Evolutionary conservation across 495 filamentous ascomycete genomes (phyloP), one percentile per base, ranked within the genome.

Genomic region (Penicillium tannophilum): DNA sequence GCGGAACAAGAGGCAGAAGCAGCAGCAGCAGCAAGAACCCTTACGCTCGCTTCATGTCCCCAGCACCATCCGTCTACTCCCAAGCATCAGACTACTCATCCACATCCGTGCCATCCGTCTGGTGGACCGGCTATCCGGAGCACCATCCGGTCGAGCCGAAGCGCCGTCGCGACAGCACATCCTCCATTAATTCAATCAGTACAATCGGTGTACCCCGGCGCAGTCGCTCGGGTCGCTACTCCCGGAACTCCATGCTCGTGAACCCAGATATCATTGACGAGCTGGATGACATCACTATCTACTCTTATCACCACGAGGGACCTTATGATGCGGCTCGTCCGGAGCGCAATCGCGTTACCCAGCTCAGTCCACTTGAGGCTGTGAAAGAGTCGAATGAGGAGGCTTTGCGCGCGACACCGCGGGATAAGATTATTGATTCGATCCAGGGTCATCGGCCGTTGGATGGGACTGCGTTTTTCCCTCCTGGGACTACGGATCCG

Each of bases 291-390:
- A 73, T 86, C 2, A 80, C 78, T 3, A 77, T 79, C 17, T 74
- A 70, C 8, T 72, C 78, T 3, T 98, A 96, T 65, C 94, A 98
- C 69, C 94, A 98, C 63, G 90, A 89, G 55, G 94, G 94, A 0
- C 94, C 94, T 0, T 98, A 90, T 62, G 94, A 98, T 70, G 91
- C 94, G 0, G 88, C 89, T 4, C 79, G 90, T 46, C 73, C 86
- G 6, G 82, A 90, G 26, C 77, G 89, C 20, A 96, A 97, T 71
- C 74, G 70, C n/a, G 71, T 84, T 63, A 78, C 71, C 65, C 74
- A 80, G 52, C 78, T 63, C 67, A 90, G 76, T 46, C 94, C 94
- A 0, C 70, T 98, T 14, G 91, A 89, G 33, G 95, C 94, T 6
- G 81, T 97, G 5, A 76, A 74, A 54, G 77, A 83, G 11, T 86